Evolutionary conservation across 2,329 filamentous ascomycete genomes (phyloP).

Genomic region (Botryosphaeria dothidea): DNA sequence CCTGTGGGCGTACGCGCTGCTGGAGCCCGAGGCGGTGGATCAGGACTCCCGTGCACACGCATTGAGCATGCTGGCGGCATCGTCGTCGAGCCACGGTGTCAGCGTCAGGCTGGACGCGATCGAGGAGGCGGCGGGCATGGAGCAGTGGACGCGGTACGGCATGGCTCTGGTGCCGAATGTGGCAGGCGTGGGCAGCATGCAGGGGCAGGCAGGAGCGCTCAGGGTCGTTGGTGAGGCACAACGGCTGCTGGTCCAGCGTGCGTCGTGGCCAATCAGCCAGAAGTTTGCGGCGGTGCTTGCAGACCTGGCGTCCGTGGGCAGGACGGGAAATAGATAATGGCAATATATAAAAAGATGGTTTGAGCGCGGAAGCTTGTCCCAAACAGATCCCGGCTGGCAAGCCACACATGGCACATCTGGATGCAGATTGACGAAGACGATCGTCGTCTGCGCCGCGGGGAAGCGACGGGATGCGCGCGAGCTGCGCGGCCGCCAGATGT

Average conservation of each 20-base stretch:
- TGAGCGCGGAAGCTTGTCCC: background rate
- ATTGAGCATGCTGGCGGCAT: background rate
- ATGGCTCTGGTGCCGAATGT: background rate
- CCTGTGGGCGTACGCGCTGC: background rate
- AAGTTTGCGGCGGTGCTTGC: background rate
- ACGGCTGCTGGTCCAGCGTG: background rate
- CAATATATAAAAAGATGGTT: background rate
- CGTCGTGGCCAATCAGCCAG: constrained; percentile 3
- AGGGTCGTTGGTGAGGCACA: background rate
- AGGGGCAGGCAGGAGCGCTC: background rate
- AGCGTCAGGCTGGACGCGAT: background rate
- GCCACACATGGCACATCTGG: background rate
- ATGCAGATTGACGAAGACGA: constrained; percentile 13
- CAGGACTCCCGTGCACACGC: background rate
- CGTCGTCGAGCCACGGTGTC: background rate
- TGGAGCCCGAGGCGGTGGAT: background rate
- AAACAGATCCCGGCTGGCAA: background rate
- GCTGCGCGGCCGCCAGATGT: background rate
- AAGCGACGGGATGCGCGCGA: background rate
- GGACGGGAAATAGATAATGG: background rate
- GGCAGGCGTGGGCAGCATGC: background rate
- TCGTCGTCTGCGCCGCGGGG: background rate
- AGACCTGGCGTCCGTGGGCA: background rate
- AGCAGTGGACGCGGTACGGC: background rate
- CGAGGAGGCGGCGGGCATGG: background rate